Evolutionary conservation across 371 early-diverging fungal species (phyloP).

Genomic region (Mortierella sp.): DNA sequence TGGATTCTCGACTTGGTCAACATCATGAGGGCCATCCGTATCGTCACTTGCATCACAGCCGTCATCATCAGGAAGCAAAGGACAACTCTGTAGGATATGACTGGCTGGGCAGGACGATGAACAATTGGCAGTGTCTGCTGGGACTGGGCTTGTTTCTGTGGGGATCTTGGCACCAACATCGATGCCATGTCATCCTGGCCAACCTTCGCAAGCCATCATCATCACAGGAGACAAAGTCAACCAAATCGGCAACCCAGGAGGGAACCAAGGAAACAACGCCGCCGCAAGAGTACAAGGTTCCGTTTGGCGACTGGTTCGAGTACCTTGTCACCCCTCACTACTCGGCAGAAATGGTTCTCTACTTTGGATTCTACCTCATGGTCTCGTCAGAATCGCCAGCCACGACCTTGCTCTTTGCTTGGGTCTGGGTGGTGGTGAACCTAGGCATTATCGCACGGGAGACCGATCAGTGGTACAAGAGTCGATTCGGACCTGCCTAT

Average conservation of each 20-base stretch:
- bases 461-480: constrained; percentile 70
- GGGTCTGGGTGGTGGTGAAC: constrained; percentile 69
- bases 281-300: constrained; percentile 61
- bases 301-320: constrained; percentile 79
- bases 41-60: no score
- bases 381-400: constrained; percentile 23
- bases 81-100: no score
- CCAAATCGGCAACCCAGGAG: neutral
- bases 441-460: constrained; percentile 71
- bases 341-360: constrained; percentile 79
- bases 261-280: neutral
- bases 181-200: constrained; percentile 73
- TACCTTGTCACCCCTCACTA: constrained; percentile 77
- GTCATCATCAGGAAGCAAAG: no score
- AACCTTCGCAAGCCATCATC: constrained; percentile 56
- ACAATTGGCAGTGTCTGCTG: constrained; percentile 8
- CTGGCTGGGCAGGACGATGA: neutral
- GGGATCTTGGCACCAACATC: constrained; percentile 73
- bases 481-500: constrained; percentile 61
- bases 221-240: neutral
- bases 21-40: no score
- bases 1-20: neutral
- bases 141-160: constrained; percentile 46
- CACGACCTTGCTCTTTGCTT: constrained; percentile 54
- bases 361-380: constrained; percentile 59